A percentile compares a stretch with the other conserved stretches of the same genome.
phyloP scores from a whole-genome alignment of 371 early-diverging fungal species.

The Mortierella sp. region DNA sequence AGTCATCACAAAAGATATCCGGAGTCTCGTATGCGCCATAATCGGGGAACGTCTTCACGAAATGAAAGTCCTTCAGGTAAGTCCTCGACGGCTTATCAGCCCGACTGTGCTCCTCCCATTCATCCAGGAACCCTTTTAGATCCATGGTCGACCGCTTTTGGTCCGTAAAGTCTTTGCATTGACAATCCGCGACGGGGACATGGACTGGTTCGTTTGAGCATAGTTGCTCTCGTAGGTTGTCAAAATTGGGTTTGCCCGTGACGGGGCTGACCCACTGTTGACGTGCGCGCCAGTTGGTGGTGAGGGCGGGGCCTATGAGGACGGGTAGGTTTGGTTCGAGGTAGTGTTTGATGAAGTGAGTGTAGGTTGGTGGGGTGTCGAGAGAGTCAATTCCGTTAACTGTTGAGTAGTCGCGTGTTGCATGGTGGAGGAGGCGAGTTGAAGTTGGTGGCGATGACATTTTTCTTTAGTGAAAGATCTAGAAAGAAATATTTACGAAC shows the following conservation, averaged over 20 bases:
- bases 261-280: constrained; percentile 68
- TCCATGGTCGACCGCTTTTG: constrained; percentile 70
- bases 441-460: constrained; percentile 22
- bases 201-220: constrained; percentile 48
- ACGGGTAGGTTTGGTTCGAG: constrained; percentile 73
- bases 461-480: constrained; percentile 29
- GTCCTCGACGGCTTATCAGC: constrained; percentile 33
- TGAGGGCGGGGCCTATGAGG: constrained; percentile 70
- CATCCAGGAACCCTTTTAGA: constrained; percentile 65
- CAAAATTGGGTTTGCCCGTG: constrained; percentile 32
- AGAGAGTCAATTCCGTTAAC: constrained; percentile 59
- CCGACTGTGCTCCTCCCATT: constrained; percentile 58
- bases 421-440: constrained; percentile 16
- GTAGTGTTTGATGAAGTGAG: constrained; percentile 66
- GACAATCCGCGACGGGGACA: constrained; percentile 74
- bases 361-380: constrained; percentile 61
- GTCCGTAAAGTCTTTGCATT: constrained; percentile 69
- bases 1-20: constrained; percentile 76
- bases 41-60: constrained; percentile 65
- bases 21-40: constrained; percentile 65
- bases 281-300: constrained; percentile 71
- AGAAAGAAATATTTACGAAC: constrained; percentile 14
- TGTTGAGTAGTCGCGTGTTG: constrained; percentile 39
- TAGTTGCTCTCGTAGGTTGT: constrained; percentile 27
- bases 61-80: constrained; percentile 85